Evolutionary conservation across 1,284 basidiomycete species (phyloP).

Genomic region (Sphagnurus paluster): DNA sequence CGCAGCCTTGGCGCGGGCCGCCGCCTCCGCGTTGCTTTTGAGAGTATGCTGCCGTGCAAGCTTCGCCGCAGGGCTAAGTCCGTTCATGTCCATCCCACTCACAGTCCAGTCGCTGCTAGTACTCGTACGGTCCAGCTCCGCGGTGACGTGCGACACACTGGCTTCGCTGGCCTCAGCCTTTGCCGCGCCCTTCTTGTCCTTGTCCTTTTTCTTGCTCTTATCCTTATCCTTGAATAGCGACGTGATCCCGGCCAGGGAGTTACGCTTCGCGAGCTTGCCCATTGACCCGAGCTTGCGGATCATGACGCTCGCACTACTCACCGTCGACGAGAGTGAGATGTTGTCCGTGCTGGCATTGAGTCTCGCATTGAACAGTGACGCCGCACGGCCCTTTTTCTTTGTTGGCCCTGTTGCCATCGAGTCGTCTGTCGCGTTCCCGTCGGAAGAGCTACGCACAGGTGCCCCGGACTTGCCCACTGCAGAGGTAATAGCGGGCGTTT

Average conservation of each 20-base stretch:
- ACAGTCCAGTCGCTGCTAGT: conserved; percentile 53
- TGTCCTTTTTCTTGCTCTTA: conserved; percentile 67
- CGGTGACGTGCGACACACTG: conserved; percentile 81
- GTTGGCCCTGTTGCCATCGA: conserved; percentile 57
- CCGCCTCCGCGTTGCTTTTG: conserved; percentile 82
- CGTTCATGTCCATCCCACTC: conserved; percentile 60
- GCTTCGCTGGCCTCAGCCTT: conserved; percentile 74
- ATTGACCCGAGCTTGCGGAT: conserved; percentile 95
- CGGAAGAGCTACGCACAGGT: conserved; percentile 21
- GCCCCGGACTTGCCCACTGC: conserved; percentile 21
- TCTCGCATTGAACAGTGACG: conserved; percentile 84
- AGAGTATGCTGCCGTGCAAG: conserved; percentile 89
- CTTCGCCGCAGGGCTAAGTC: conserved; percentile 90
- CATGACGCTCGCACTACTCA: conserved; percentile 95
- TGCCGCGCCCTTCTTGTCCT: conserved; percentile 59
- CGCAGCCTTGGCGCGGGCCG: conserved; percentile 64
- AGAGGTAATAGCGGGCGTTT: conserved; percentile 26
- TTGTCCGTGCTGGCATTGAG: conserved; percentile 96
- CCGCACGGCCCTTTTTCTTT: conserved; percentile 70
- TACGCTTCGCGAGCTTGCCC: conserved; percentile 88
- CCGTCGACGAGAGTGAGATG: conserved; percentile 95
- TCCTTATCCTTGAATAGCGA: conserved; percentile 92
- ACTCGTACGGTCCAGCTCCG: conserved; percentile 72
- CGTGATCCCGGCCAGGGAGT: conserved; percentile 91
- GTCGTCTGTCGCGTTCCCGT: conserved; percentile 35